phyloP scores from a whole-genome alignment of 257 asterid genomes.

The Solanum etuberosum region DNA sequence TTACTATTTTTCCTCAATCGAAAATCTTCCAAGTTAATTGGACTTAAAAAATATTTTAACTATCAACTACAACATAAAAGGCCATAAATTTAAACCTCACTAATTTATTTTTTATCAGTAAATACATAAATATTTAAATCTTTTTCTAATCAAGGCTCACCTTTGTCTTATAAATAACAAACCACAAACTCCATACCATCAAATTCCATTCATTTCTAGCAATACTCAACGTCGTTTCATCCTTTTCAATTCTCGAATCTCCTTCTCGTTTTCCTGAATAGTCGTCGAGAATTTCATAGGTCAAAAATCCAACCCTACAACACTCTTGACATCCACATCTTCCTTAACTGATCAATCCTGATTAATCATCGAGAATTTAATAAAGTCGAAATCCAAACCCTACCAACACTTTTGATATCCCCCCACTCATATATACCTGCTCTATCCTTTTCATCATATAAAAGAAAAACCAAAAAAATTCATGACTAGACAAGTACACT shows the following conservation, averaged over 20 bases:
- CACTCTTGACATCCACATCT: not conserved
- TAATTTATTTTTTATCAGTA: not conserved
- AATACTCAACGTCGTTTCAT: rapidly evolving
- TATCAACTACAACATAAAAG: not conserved
- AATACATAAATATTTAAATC: not conserved
- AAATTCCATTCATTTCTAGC: not conserved
- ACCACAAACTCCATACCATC: not conserved
- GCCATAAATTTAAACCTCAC: not conserved
- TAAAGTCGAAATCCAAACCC: not conserved
- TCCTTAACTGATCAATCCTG: not conserved
- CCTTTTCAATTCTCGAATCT: rapidly evolving
- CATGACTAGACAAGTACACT: not conserved
- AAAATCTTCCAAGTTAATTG: not conserved
- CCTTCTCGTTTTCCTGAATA: not conserved
- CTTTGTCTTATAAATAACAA: not conserved
- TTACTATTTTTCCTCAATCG: not conserved
- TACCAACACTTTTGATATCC: not conserved
- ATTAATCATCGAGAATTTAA: not conserved
- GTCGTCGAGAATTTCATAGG: not conserved
- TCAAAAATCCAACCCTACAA: not conserved
- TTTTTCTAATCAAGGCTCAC: not conserved
- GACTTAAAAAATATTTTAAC: not conserved
- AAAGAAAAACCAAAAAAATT: not conserved
- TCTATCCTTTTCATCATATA: not conserved
- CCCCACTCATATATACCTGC: too few relatives aligned